phyloP scores from a whole-genome alignment of 768 basidiomycete genomes.

The Amanita muscaria region DNA sequence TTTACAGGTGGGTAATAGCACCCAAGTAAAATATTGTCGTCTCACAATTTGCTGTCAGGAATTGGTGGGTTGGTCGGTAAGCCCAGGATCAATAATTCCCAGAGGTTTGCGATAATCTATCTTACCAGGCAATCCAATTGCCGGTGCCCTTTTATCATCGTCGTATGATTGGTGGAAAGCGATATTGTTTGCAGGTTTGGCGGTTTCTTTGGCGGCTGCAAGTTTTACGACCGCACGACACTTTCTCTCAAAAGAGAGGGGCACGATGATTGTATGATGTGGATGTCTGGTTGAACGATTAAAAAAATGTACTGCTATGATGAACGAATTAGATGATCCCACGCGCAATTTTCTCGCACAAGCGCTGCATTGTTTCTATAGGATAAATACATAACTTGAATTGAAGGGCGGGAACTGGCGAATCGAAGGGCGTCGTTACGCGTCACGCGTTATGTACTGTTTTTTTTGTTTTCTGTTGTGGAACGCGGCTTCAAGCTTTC shows the following conservation, averaged over 20 bases:
- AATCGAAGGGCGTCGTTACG: no score
- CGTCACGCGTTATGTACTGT: no score
- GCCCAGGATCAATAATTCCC: background rate
- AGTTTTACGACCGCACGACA: background rate
- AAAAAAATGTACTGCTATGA: no score
- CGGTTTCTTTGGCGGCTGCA: conserved; percentile 19
- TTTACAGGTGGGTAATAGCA: conserved; percentile 29
- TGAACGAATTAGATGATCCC: no score
- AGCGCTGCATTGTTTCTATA: no score
- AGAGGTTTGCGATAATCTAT: no score
- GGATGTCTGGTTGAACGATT: no score
- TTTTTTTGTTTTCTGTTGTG: no score
- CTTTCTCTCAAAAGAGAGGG: conserved; percentile 4
- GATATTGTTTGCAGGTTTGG: conserved; percentile 43
- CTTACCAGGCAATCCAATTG: conserved; percentile 42
- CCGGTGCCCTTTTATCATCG: conserved; percentile 44
- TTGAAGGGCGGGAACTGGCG: no score
- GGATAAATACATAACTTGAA: no score
- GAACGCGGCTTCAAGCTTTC: no score
- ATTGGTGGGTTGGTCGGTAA: conserved; percentile 33
- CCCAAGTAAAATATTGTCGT: background rate
- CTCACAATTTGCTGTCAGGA: conserved; percentile 18
- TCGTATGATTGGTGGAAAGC: conserved; percentile 53
- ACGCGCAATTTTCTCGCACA: no score
- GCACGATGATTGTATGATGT: background rate